These are phyloP conservation scores for Fusarium denticulatum DNA, from an alignment of 2,329 filamentous ascomycete species.

Conservation along the genomic window DNA sequence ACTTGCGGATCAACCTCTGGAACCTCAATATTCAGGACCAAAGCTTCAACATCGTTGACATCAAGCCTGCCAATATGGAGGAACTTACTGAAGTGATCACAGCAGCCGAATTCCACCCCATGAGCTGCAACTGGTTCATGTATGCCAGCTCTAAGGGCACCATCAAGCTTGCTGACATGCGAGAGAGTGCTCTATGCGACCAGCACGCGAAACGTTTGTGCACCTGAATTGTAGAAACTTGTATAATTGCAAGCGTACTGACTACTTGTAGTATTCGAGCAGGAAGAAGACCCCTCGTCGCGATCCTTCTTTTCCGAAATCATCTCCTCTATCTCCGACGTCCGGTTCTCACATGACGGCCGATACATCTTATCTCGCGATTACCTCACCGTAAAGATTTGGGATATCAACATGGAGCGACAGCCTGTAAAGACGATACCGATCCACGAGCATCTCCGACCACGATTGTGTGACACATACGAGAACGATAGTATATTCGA, in stretches of 20 bases:
- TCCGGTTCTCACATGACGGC: slow-evolving; percentile 95
- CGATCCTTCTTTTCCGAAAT: slow-evolving; percentile 99
- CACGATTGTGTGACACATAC: slow-evolving; percentile 95
- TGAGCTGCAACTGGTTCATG: slow-evolving; percentile 99
- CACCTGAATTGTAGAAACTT: neutral
- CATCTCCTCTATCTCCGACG: slow-evolving; percentile 98
- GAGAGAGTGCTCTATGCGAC: slow-evolving; percentile 94
- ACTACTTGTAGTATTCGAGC: slow-evolving; percentile 82
- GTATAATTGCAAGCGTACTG: slow-evolving; percentile 25
- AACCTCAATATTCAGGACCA: slow-evolving; percentile 99
- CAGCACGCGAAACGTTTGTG: slow-evolving; percentile 88
- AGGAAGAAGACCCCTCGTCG: slow-evolving; percentile 97
- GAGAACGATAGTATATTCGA: slow-evolving; percentile 99
- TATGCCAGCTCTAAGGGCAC: slow-evolving; percentile 99
- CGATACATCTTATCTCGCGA: slow-evolving; percentile 97
- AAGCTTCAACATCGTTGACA: slow-evolving; percentile 99
- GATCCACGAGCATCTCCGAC: slow-evolving; percentile 95
- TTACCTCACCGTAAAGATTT: slow-evolving; percentile 99
- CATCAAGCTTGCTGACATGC: slow-evolving; percentile 98
- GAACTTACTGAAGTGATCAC: slow-evolving; percentile 99
- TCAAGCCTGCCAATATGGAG: slow-evolving; percentile 99
- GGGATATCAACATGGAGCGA: slow-evolving; percentile 99
- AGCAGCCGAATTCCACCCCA: slow-evolving; percentile 94
- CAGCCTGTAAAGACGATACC: slow-evolving; percentile 98
- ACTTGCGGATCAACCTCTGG: slow-evolving; percentile 97